Percentiles rank a stretch among this genome's conserved stretches.
Evolutionary conservation across 1,284 basidiomycete species (phyloP).

Genomic region (Pulchroboletus neoregius): DNA sequence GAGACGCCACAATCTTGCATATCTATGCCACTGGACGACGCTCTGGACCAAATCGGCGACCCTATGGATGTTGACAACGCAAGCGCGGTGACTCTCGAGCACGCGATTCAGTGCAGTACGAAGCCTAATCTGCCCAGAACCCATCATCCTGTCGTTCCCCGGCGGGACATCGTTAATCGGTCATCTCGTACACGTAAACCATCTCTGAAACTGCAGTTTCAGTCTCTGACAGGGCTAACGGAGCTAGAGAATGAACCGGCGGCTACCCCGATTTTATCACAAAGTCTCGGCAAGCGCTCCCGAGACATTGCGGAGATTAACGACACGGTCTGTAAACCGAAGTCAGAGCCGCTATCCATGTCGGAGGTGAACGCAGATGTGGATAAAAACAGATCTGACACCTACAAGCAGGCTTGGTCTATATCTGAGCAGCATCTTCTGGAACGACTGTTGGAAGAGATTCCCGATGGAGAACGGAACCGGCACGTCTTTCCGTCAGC

Average conservation of each 20-base stretch:
- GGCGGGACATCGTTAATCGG: slow-evolving; percentile 9
- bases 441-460: slow-evolving; percentile 66
- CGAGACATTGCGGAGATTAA: slow-evolving; percentile 21
- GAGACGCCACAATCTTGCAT: slow-evolving; percentile 15
- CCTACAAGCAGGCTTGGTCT: slow-evolving; percentile 76
- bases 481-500: slow-evolving; percentile 41
- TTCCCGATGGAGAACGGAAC: slow-evolving; percentile 72
- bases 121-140: slow-evolving; percentile 5
- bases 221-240: slow-evolving; percentile 8
- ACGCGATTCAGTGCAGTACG: background rate
- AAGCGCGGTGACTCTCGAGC: slow-evolving; percentile 1
- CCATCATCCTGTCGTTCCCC: slow-evolving; percentile 4
- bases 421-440: slow-evolving; percentile 70
- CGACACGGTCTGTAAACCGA: slow-evolving; percentile 16
- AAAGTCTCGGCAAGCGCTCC: slow-evolving; percentile 28
- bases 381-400: slow-evolving; percentile 54
- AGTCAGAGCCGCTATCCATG: slow-evolving; percentile 15
- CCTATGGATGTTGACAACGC: slow-evolving; percentile 15
- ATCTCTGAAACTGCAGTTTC: slow-evolving; percentile 33
- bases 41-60: slow-evolving; percentile 5
- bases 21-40: slow-evolving; percentile 13
- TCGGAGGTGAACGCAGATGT: slow-evolving; percentile 25
- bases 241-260: slow-evolving; percentile 13
- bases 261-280: slow-evolving; percentile 12
- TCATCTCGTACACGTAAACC: slow-evolving; percentile 32